Conservation (phyloP, 352 stramenopile species). For the Bremia lactucae region DNA sequence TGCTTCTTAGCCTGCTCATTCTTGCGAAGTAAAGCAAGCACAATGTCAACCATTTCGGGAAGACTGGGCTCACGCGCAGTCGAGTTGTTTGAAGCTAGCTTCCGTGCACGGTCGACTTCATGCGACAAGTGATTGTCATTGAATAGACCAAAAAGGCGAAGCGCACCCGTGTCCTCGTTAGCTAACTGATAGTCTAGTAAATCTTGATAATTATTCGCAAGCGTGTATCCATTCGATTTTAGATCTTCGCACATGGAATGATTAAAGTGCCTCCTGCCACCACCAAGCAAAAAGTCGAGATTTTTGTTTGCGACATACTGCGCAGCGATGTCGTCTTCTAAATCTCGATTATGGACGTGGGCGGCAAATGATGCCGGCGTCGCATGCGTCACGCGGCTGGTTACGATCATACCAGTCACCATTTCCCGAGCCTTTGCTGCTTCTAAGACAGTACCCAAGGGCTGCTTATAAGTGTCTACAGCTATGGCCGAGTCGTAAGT, state of each 20-base stretch:
- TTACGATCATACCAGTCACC: conserved; percentile 61
- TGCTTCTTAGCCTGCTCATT: conserved; percentile 63
- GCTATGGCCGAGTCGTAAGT: conserved; percentile 50
- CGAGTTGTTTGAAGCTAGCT: conserved; percentile 21
- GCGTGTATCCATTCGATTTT: conserved; percentile 29
- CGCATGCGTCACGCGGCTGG: conserved; percentile 49
- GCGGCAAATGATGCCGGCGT: conserved; percentile 45
- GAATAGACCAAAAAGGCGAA: conserved; percentile 53
- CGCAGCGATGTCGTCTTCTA: conserved; percentile 41
- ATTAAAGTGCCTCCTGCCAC: conserved; percentile 42
- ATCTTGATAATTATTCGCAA: conserved; percentile 45
- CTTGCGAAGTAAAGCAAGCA: conserved; percentile 50
- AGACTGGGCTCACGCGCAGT: conserved; percentile 44
- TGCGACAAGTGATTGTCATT: conserved; percentile 56
- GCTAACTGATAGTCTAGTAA: conserved; percentile 37
- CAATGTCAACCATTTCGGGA: conserved; percentile 50
- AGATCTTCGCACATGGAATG: conserved; percentile 35
- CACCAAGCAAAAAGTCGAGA: conserved; percentile 50
- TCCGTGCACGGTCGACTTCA: conserved; percentile 46
- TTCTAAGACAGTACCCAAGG: conserved; percentile 50
- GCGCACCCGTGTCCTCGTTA: conserved; percentile 33
- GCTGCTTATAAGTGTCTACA: conserved; percentile 44
- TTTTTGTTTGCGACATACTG: conserved; percentile 64
- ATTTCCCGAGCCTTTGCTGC: conserved; percentile 50
- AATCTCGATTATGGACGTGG: conserved; percentile 41